A percentile compares a stretch with the other conserved stretches of the same genome.
Evolutionary conservation across 305 asterid genomes (phyloP).

Genomic region (Rubia peregrina): DNA sequence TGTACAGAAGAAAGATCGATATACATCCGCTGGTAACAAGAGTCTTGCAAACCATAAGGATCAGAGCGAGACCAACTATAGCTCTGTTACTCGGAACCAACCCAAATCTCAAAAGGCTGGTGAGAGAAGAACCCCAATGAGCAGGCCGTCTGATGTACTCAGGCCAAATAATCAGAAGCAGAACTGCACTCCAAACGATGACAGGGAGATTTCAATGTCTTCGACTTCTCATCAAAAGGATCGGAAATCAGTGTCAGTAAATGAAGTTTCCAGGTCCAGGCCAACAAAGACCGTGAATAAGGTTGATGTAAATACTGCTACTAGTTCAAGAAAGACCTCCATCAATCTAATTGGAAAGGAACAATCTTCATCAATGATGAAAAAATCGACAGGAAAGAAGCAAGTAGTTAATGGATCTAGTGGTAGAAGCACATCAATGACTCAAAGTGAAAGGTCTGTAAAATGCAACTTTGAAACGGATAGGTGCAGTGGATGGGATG

Average conservation of each 20-base stretch:
- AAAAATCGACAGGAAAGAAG: conserved; percentile 45
- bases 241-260: conserved; percentile 41
- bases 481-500: conserved; percentile 53
- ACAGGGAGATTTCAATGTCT: conserved; percentile 32
- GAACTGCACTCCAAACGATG: conserved; percentile 47
- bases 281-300: conserved; percentile 50
- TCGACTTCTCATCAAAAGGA: conserved; percentile 42
- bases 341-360: conserved; percentile 54
- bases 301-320: conserved; percentile 46
- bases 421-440: conserved; percentile 23
- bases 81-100: conserved; percentile 29
- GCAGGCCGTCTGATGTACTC: conserved; percentile 59
- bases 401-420: conserved; percentile 25
- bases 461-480: conserved; percentile 51
- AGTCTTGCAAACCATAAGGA: conserved; percentile 50
- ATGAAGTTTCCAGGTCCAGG: conserved; percentile 36
- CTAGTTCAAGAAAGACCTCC: conserved; percentile 49
- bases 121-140: conserved; percentile 41
- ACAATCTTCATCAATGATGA: conserved; percentile 37
- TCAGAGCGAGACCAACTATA: conserved; percentile 30
- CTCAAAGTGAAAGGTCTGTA: conserved; percentile 45
- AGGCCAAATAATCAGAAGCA: conserved; percentile 86
- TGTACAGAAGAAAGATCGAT: conserved; percentile 49
- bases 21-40: conserved; percentile 31
- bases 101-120: conserved; percentile 39